Evolutionary conservation across 2,329 filamentous ascomycete genomes (phyloP), one percentile per base, ranked within the genome.

Genomic region (Sporothrix sp.): DNA sequence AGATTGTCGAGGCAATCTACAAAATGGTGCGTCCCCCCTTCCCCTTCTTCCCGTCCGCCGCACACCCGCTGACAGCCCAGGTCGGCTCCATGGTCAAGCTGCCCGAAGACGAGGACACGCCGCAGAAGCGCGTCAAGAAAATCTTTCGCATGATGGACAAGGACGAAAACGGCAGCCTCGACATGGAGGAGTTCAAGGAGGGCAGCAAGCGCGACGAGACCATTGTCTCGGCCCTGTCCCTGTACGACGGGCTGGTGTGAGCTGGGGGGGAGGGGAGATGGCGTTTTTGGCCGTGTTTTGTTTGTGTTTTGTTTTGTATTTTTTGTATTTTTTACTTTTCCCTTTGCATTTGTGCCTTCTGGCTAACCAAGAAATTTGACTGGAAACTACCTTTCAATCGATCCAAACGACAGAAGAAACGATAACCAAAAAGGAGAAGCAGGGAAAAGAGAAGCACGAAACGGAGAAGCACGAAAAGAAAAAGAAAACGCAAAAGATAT

Each of bases 61-160:
- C 16, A 14, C 4, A 10, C 14, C 32, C 10, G 13, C 47, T 50
- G 43, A 50, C 52, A 3, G 1, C 3, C 9, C 59, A 96, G 90
- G 90, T 96, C 62, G 93, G 93, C 58, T 95, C 90, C 48, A 98
- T 98, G 93, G 93, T 98, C 62, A 97, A 97, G 70, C 78, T 98
- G 39, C 93, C 93, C 48, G 89, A 96, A 68, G 93, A 98, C 71
- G 93, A 98, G 73, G 91, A 98, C 71, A 98, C 93, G 52, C 93
- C 93, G 16, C 91, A 97, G 76, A 98, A 98, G 75, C 85, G 93
- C 57, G 93, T 98, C 56, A 82, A 78, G 69, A 98, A 98, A 76
- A 97, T 98, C 68, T 98, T 98, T 76, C 79, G 85, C 63, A 97
- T 97, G 93, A 98, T 98, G 93, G 93, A 98, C 75, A 98, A 98